Base-by-base conservation (phyloP, 495 filamentous ascomycete species). In the Barbatosphaeria neglecta region DNA sequence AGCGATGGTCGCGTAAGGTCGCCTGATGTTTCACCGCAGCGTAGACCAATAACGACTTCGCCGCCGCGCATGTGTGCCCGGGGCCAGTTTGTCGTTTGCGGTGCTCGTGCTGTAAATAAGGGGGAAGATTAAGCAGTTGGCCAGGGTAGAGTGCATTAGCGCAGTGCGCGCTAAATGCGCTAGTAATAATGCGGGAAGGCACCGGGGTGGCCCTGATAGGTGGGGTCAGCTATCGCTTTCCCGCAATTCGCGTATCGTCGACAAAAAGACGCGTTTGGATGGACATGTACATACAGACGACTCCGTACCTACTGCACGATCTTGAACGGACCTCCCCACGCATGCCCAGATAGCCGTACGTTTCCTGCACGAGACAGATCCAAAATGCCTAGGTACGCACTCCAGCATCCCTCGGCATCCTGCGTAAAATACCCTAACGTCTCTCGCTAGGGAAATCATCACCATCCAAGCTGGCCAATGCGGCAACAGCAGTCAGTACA, bases 391-490 rank as follows among this genome's bases (percentile, higher is more conserved):
- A 41, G 39, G 20, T 41, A 23, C 2, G 19, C 13, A 31, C 19
- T 24, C 31, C 33, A 24, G 3, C 18, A 18, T 17, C 19, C 17
- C 22, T 6, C 16, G 31, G 2, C 2, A 35, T n/a, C 13, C 9
- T 35, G 31, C 6, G 3, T 4, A 10, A n/a, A 3, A 11, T n/a
- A 22, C 25, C 10, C 48, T 50, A 16, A 50, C 43, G n/a, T 31
- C 3, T 5, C 2, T 2, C 2, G n/a, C 11, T 44, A 97, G 92
- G 68, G 92, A 98, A 78, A 97, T 98, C 61, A 98, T 98, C 66
- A 98, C 93, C 31, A 85, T 98, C 51, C 92, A 98, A 70, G 90
- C 93, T 45, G 92, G 92, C 76, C 92, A 98, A 66, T 98, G 92
- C 78, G 92, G 92, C 76, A 98, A 98, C 66, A 96, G 88, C 74